Percentiles rank a stretch among this genome's conserved stretches.
Evolutionary conservation across 805 yeast genomes (phyloP).

Genomic region (Metschnikowia bowlesiae): DNA sequence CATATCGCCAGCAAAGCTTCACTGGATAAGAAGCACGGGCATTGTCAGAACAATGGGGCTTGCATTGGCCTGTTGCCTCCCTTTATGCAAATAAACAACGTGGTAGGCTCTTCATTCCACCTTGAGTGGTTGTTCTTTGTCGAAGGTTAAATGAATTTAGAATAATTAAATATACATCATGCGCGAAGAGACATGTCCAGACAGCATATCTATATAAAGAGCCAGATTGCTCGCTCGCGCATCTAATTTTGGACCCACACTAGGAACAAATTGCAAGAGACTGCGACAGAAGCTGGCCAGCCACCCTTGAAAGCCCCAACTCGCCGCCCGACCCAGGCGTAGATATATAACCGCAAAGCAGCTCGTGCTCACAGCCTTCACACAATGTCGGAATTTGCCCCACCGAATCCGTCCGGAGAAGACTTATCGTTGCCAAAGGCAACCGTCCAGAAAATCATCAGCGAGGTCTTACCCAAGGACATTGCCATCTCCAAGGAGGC

Average conservation of each 20-base stretch:
- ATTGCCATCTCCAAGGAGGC: slow-evolving; percentile 88
- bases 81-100: background rate
- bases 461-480: slow-evolving; percentile 87
- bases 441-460: slow-evolving; percentile 90
- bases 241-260: background rate
- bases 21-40: background rate
- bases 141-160: background rate
- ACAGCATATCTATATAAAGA: slow-evolving; percentile 3
- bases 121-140: background rate
- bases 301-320: background rate
- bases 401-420: slow-evolving; percentile 28
- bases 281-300: slow-evolving; percentile 1
- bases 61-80: background rate
- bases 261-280: background rate
- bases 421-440: slow-evolving; percentile 56
- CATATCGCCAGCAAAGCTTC: background rate
- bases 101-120: too few species aligned
- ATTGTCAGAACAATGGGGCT: background rate
- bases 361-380: background rate
- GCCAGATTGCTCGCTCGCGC: slow-evolving; percentile 2
- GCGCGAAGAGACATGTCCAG: slow-evolving; percentile 1
- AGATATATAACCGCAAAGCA: background rate
- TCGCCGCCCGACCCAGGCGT: background rate
- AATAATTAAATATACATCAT: background rate
- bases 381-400: slow-evolving; percentile 38